Evolutionary conservation across 1,284 basidiomycete species (phyloP).

Genomic region (Ceratobasidium sp.): DNA sequence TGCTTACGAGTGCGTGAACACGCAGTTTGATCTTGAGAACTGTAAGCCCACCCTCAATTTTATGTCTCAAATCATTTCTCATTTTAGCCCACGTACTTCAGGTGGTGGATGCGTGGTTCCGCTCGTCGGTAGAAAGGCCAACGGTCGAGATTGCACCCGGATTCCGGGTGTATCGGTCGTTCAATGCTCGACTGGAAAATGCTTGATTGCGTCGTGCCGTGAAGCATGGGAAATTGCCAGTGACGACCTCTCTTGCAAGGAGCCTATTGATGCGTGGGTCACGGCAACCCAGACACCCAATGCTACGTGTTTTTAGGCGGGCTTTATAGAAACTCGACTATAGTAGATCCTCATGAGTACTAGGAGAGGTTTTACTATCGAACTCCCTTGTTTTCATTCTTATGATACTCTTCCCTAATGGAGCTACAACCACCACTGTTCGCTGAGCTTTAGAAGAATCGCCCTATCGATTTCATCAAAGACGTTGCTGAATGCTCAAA

Average conservation of each 20-base stretch:
- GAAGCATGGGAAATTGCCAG: not conserved
- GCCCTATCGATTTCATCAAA: no score
- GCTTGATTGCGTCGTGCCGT: not conserved
- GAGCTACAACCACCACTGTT: no score
- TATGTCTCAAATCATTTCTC: not conserved
- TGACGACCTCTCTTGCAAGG: not conserved
- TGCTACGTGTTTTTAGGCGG: no score
- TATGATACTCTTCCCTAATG: no score
- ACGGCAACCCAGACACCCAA: no score
- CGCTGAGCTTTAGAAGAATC: no score
- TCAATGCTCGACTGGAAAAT: not conserved
- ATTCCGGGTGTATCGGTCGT: not conserved
- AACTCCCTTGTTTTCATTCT: no score
- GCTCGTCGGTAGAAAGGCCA: not conserved
- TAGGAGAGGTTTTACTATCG: no score
- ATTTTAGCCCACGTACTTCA: not conserved
- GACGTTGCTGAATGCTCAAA: no score
- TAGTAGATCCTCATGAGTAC: no score
- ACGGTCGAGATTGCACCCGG: not conserved
- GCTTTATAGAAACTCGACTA: no score
- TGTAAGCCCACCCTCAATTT: not conserved
- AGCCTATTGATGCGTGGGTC: not conserved
- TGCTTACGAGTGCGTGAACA: not conserved
- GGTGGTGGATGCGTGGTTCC: not conserved
- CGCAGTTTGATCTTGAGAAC: not conserved